These are phyloP conservation scores for Cyathus striatus DNA, from an alignment of 768 basidiomycete species.

Conservation along the genomic window DNA sequence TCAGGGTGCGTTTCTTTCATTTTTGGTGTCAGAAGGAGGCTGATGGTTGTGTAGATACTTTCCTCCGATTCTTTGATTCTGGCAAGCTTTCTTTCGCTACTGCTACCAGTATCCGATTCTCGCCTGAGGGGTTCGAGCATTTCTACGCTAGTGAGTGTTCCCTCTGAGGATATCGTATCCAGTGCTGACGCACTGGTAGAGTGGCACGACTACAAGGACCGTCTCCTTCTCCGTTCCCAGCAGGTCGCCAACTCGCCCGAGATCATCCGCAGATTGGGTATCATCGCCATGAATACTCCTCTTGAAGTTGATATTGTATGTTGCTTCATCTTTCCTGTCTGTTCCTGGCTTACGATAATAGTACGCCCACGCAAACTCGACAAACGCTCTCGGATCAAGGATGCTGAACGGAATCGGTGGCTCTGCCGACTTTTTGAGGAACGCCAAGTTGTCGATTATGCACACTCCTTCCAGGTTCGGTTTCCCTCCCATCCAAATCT, in stretches of 20 bases:
- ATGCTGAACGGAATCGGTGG: slow-evolving; percentile 48
- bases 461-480: slow-evolving; percentile 39
- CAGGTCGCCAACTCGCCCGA: slow-evolving; percentile 48
- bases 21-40: neutral
- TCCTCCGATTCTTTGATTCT: slow-evolving; percentile 41
- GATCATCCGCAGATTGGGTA: slow-evolving; percentile 39
- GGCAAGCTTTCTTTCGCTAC: slow-evolving; percentile 42
- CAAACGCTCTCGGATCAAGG: slow-evolving; percentile 41
- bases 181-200: slow-evolving; percentile 17
- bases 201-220: slow-evolving; percentile 40
- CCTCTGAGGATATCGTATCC: too few relatives aligned
- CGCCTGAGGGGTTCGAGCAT: slow-evolving; percentile 42
- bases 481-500: neutral
- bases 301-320: slow-evolving; percentile 44
- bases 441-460: slow-evolving; percentile 47
- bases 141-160: slow-evolving; percentile 40
- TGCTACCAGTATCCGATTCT: slow-evolving; percentile 42
- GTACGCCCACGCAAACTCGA: slow-evolving; percentile 50
- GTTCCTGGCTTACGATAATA: slow-evolving; percentile 8
- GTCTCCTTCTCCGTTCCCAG: slow-evolving; percentile 42
- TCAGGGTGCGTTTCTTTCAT: slow-evolving; percentile 21
- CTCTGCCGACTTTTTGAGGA: slow-evolving; percentile 42
- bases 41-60: slow-evolving; percentile 27
- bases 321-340: slow-evolving; percentile 3
- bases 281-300: slow-evolving; percentile 49